Base-by-base conservation (phyloP, 2,329 filamentous ascomycete genomes). In the Sporothrix globosa region DNA sequence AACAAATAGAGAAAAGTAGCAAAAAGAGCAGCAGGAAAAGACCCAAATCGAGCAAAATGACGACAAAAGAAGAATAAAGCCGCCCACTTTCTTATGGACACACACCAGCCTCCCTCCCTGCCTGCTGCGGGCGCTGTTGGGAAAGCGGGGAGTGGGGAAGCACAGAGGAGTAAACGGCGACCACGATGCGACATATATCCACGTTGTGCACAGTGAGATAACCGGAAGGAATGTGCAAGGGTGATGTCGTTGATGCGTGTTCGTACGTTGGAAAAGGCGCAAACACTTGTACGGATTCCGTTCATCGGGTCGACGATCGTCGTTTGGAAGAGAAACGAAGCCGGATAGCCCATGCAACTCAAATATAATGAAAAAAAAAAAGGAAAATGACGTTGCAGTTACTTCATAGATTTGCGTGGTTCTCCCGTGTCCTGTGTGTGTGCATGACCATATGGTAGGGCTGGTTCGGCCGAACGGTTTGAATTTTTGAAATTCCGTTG, bases 1-100 rank as follows among this genome's bases (percentile, higher is more conserved):
- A 34, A 34, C 34, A 34, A 9, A 34, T 34, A 34, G 34, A 34
- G 34, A 34, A 7, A 30, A 30, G 27, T 3, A 30, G 27, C 27
- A 30, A 3, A 30, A 30, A 1, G 34, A 34, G 34, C 34, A 60
- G 30, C 65, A 58, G 39, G 68, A 24, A 53, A 67, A 52, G 19
- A 56, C 44, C 27, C 27, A 66, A 41, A 68, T 13, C 41, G 41
- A 44, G 41, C 41, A 17, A 44, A 3, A 44, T 13, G 27, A 71
- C 48, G 60, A 65, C 24, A 67, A 54, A 69, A 65, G 54, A 67
- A 61, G 46, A 65, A 41, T 66, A 56, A 67, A 44, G 46, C 7
- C 10, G 34, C 19, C 34, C 10, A n/a, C n/a, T 21, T 56, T 39
- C n/a, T 60, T 44, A 44, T 44, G 56, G 56, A 24, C 56, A 61